Evolutionary conservation across 202 grass and related monocot genomes (phyloP).

Genomic region (Bolboschoenoplectus hybrid): DNA sequence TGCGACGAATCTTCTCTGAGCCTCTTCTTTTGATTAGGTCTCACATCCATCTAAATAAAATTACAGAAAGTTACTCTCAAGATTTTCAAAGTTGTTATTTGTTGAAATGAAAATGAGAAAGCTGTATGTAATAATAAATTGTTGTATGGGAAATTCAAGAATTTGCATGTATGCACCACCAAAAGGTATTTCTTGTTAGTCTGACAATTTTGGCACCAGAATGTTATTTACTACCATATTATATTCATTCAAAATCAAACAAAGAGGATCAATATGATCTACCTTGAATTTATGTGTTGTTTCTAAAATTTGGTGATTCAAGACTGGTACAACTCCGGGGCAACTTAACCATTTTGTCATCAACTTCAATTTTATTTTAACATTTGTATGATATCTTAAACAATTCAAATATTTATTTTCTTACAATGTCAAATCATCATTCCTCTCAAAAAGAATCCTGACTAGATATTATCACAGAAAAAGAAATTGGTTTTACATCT

Average conservation of each 20-base stretch:
- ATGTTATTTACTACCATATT: background rate
- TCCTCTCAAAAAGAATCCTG: background rate
- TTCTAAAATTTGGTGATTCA: background rate
- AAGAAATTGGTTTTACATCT: background rate
- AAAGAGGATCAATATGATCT: background rate
- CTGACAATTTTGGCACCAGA: background rate
- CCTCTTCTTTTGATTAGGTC: constrained; percentile 21
- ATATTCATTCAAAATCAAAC: background rate
- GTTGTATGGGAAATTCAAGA: background rate
- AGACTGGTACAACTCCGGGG: background rate
- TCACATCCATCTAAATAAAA: background rate
- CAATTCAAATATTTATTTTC: background rate
- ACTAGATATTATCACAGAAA: background rate
- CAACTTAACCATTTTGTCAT: background rate
- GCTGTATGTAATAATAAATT: background rate
- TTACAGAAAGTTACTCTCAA: background rate
- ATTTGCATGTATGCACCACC: background rate
- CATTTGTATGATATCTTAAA: background rate
- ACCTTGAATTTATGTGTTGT: background rate
- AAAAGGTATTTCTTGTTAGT: background rate
- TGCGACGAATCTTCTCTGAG: constrained; percentile 16
- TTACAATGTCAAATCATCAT: background rate
- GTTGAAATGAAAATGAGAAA: background rate
- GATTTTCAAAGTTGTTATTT: background rate
- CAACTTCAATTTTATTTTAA: constrained; percentile 2